Percentiles rank a stretch among this genome's conserved stretches.
phyloP scores from a whole-genome alignment of 345 rosid genomes.

The Arabis hirsuta region DNA sequence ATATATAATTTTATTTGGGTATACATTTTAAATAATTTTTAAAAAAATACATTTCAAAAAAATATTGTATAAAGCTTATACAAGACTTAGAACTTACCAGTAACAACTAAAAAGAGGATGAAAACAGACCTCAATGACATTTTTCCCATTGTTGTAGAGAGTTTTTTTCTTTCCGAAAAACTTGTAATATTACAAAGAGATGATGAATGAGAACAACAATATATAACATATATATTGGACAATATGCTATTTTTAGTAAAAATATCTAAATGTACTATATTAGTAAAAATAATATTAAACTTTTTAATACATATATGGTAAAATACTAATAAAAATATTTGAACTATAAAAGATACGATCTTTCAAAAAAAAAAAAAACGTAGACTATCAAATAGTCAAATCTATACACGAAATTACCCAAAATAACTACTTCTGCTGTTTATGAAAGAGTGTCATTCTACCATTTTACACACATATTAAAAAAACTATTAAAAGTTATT shows the following conservation, averaged over 20 bases:
- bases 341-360: neutral
- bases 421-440: too few relatives aligned
- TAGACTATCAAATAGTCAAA: neutral
- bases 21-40: too few relatives aligned
- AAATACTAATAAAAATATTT: neutral
- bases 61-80: neutral
- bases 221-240: neutral
- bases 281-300: too few relatives aligned
- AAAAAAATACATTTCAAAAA: neutral
- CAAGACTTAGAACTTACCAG: conserved; percentile 3
- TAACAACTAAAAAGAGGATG: conserved; percentile 17
- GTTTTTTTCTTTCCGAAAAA: neutral
- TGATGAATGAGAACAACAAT: neutral
- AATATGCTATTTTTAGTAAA: neutral
- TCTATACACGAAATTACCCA: neutral
- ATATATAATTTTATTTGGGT: neutral
- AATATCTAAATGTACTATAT: too few relatives aligned
- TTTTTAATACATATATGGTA: neutral
- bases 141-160: neutral
- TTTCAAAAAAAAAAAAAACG: too few relatives aligned
- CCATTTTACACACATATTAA: too few relatives aligned
- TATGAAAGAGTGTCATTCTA: too few relatives aligned
- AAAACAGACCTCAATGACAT: neutral
- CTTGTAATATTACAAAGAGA: neutral
- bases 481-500: too few relatives aligned